These are phyloP conservation scores for Pelagomonas calceolata DNA, from an alignment of 108 stramenopile species.

Conservation along the genomic window DNA sequence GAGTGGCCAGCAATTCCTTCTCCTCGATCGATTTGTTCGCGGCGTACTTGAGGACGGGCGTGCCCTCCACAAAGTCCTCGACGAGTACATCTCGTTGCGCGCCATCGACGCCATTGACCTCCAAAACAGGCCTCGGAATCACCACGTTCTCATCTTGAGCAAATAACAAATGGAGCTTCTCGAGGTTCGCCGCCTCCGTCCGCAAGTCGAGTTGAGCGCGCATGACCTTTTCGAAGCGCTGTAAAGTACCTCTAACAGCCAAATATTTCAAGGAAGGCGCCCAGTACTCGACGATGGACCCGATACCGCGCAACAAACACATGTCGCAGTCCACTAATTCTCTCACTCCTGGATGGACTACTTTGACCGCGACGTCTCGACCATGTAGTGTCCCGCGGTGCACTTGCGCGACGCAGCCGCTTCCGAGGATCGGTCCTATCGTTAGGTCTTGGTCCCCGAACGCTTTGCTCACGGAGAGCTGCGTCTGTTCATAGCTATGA, in stretches of 20 bases:
- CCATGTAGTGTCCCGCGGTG: conserved; percentile 15
- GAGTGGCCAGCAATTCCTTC: conserved; percentile 47
- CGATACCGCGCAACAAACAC: not conserved
- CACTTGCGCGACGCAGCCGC: conserved; percentile 25
- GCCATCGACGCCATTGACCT: conserved; percentile 41
- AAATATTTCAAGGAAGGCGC: conserved; percentile 45
- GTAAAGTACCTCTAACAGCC: conserved; percentile 45
- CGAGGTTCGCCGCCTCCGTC: conserved; percentile 12
- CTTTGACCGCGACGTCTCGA: conserved; percentile 16
- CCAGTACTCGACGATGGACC: not conserved
- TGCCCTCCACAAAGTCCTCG: conserved; percentile 72
- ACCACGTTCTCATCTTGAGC: conserved; percentile 44
- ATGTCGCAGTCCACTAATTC: conserved; percentile 23
- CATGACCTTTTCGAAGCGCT: conserved; percentile 13
- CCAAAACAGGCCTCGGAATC: not conserved
- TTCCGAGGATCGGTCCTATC: conserved; percentile 4
- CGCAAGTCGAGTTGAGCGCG: conserved; percentile 21
- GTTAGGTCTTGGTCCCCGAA: conserved; percentile 31
- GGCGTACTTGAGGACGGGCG: conserved; percentile 57
- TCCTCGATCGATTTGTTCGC: conserved; percentile 27
- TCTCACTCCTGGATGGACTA: conserved; percentile 22
- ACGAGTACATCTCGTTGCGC: conserved; percentile 42
- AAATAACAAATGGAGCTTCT: conserved; percentile 31
- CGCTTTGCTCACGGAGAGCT: conserved; percentile 40
- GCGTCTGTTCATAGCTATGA: conserved; percentile 60